A percentile compares a stretch with the other conserved stretches of the same genome.
These are phyloP conservation scores for Colletotrichum incanum DNA, from an alignment of 2,329 filamentous ascomycete genomes.

Conservation along the genomic window DNA sequence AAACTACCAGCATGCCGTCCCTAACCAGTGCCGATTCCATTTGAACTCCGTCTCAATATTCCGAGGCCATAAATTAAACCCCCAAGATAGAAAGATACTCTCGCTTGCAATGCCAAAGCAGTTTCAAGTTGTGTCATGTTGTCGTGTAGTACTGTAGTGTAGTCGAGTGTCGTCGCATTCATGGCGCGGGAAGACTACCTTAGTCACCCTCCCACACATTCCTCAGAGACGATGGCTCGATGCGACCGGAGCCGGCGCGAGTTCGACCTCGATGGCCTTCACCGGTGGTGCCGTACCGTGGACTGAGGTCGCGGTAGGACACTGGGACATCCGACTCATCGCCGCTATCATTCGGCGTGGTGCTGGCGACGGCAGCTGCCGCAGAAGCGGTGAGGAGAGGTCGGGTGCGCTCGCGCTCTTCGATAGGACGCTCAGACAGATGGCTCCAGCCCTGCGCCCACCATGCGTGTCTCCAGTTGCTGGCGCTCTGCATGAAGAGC, in stretches of 20 bases:
- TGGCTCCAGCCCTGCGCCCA: constrained; percentile 42
- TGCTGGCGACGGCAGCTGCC: background rate
- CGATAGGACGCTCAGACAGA: constrained; percentile 28
- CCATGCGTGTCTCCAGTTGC: constrained; percentile 43
- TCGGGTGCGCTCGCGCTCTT: constrained; percentile 37
- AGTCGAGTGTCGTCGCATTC: background rate
- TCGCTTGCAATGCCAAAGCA: constrained; percentile 24
- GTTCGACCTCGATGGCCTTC: constrained; percentile 26
- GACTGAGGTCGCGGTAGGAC: constrained; percentile 35
- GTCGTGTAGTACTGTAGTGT: background rate
- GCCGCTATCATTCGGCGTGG: constrained; percentile 26
- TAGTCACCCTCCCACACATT: constrained; percentile 33
- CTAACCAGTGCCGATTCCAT: background rate
- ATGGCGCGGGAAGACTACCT: no score
- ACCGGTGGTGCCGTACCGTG: constrained; percentile 33
- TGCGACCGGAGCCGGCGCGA: background rate
- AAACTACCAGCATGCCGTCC: background rate
- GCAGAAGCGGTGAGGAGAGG: constrained; percentile 30
- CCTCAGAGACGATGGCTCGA: constrained; percentile 36
- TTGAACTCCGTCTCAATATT: background rate
- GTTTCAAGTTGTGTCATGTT: background rate
- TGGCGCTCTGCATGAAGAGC: constrained; percentile 36
- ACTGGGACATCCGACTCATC: constrained; percentile 38
- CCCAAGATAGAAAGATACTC: background rate
- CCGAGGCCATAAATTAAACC: background rate